phyloP scores from a whole-genome alignment of 805 yeast species.

The Saturnispora bothae region DNA sequence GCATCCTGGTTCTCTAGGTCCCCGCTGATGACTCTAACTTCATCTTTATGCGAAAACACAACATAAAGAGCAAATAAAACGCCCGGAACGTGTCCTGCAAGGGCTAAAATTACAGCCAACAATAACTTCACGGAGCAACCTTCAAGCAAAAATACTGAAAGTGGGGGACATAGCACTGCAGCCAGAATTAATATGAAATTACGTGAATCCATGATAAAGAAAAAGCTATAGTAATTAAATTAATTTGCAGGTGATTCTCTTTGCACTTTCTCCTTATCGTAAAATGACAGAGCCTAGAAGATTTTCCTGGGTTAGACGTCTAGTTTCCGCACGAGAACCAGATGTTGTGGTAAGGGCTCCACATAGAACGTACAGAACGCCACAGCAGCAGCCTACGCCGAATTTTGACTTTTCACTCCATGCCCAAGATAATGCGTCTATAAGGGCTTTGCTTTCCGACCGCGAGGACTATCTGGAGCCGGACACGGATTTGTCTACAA shows the following conservation, averaged over 20 bases:
- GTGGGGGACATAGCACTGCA: conserved; percentile 62
- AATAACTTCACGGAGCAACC: conserved; percentile 48
- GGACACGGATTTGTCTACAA: too few species aligned
- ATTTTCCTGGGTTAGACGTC: conserved; percentile 27
- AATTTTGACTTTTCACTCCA: neutral
- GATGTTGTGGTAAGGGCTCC: too few species aligned
- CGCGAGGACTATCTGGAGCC: too few species aligned
- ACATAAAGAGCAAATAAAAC: conserved; percentile 40
- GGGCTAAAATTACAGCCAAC: conserved; percentile 32
- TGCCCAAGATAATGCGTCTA: neutral
- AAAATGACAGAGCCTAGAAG: conserved; percentile 11
- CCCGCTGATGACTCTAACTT: too few species aligned
- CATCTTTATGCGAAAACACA: conserved; percentile 5
- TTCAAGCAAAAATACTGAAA: conserved; percentile 57
- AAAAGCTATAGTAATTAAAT: neutral
- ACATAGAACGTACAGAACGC: too few species aligned
- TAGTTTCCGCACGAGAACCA: too few species aligned
- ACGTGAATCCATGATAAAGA: neutral
- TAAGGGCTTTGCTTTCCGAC: conserved; percentile 3
- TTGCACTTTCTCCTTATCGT: neutral
- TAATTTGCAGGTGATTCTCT: neutral
- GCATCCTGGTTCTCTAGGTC: neutral
- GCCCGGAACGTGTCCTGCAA: conserved; percentile 43
- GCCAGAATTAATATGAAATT: conserved; percentile 36
- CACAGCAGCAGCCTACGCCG: too few species aligned